Evolutionary conservation across 768 basidiomycete genomes (phyloP), one percentile per base, ranked within the genome.

Genomic region (Suillus decipiens): DNA sequence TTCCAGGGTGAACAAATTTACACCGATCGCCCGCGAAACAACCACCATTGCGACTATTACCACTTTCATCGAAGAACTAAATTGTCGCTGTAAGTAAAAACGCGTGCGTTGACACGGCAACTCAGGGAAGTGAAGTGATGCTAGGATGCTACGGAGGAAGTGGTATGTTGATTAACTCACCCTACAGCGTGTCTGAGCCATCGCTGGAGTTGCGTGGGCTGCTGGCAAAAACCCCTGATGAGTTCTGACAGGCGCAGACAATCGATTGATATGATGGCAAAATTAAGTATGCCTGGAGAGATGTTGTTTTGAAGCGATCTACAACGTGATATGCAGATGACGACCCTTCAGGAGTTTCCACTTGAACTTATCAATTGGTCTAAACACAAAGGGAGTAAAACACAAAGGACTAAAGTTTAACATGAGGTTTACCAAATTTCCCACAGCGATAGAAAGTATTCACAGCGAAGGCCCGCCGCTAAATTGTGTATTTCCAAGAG

Each of bases 1-100:
- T 64, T n/a, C 33, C 68, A 10, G 75, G 74, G 59, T 79, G 78
- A 28, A 76, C 17, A 59, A 73, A 79, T 2, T 24, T 12, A 57
- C 78, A 79, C 28, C 67, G 68, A 12, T 45, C 66, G 8, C 51
- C 62, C 59, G 53, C 66, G 37, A 6, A 61, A 54, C 78, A 79
- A 50, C 77, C 77, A 1, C 62, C 65, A 41, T 59, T 60, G 12
- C 64, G 15, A 1, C 73, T 73, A 33, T 68, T 64, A 42, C 78
- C 78, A 54, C 50, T 66, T 22, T 72, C 70, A n/a, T 69, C 69
- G 64, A 73, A 79, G 64, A 42, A 71, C 76, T 77, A 53, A 41
- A 10, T 41, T 24, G 24, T 33, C 28, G 28, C 9, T 3, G 28
- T 58, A 58, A 54, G 31, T 66, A 65, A 43, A 24, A 63, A 19